Evolutionary conservation across 129 eudicot genomes (phyloP), one percentile per base, ranked within the genome.

Genomic region (Chrysanthemum lavandulifolium): DNA sequence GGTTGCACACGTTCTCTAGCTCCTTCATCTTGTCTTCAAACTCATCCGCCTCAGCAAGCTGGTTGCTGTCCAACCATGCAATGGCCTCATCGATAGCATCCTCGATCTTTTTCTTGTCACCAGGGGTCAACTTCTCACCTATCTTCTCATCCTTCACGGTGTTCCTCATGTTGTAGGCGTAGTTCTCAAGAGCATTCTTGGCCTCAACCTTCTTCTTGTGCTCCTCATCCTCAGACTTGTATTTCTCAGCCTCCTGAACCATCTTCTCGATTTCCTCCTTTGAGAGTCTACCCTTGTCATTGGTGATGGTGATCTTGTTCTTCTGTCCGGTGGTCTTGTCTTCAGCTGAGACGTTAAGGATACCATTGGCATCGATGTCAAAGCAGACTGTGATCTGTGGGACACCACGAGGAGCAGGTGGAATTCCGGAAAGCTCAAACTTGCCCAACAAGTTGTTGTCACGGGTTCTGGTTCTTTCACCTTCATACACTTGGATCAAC

Each of bases 351-450:
- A 84, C 86, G 13, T 84, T 84, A 10, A 81, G 53, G 55, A 84
- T 84, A 50, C 97, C 94, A 31, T 90, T 85, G 57, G 97, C 94
- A 65, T 90, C 97, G 11, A 90, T 90, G 69, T 82, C 86, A 0
- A 82, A 82, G 29, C 86, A 82, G 48, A 82, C 86, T 1, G 86
- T 78, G 27, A 82, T 82, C 15, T 82, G 86, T 1, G 86, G 86
- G 25, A 82, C 86, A 55, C 86, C 86, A 36, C 86, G 67, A 1
- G 86, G 86, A 0, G 86, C 86, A 0, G 83, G 86, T 0, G 86
- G 86, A 43, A 82, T 82, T 5, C 86, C 86, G 0, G 86, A 82
- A 2, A 82, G 79, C 36, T 82, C 87, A 43, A 83, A 83, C 53
- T 83, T 83, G 11, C 87, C 87, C 65, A 83, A 67, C 73, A 83